A percentile compares a stretch with the other conserved stretches of the same genome.
phyloP scores from a whole-genome alignment of 2,329 filamentous ascomycete genomes.

The Nigrospora osmanthi region DNA sequence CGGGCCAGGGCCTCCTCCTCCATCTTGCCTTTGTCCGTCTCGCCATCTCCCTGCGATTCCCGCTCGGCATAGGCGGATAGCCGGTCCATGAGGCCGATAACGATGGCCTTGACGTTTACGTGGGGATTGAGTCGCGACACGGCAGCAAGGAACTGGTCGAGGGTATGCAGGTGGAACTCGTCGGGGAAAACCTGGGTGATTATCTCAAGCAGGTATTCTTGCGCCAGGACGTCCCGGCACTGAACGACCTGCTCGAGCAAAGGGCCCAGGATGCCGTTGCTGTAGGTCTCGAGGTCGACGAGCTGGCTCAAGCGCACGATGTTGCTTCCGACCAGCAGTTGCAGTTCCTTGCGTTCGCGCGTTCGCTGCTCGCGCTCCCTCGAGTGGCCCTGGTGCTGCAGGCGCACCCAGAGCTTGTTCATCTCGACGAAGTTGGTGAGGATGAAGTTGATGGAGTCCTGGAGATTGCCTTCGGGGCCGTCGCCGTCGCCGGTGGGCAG shows the following conservation, averaged over 20 bases:
- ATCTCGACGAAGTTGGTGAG: conserved; percentile 99
- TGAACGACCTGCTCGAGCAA: conserved; percentile 95
- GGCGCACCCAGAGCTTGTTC: conserved; percentile 98
- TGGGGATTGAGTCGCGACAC: conserved; percentile 91
- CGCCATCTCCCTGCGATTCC: conserved; percentile 65
- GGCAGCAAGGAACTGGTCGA: conserved; percentile 89
- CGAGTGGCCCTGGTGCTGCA: conserved; percentile 96
- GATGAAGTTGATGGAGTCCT: conserved; percentile 97
- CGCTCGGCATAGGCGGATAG: conserved; percentile 90
- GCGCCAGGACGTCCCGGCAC: conserved; percentile 90
- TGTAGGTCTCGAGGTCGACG: conserved; percentile 92
- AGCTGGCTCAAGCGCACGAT: conserved; percentile 90
- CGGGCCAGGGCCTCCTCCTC: conserved; percentile 79
- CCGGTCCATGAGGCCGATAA: conserved; percentile 96
- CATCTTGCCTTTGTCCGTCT: conserved; percentile 64
- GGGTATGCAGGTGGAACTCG: conserved; percentile 93
- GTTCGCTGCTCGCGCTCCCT: conserved; percentile 88
- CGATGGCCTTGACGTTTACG: conserved; percentile 95
- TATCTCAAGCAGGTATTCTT: conserved; percentile 95
- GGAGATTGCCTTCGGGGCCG: conserved; percentile 88
- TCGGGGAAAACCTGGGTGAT: conserved; percentile 99
- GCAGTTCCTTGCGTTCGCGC: conserved; percentile 89
- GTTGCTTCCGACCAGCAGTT: conserved; percentile 93
- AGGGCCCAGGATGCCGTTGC: conserved; percentile 78
- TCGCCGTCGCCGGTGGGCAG: conserved; percentile 77